phyloP scores from a whole-genome alignment of 257 asterid genomes.

The Lavandula angustifolia region DNA sequence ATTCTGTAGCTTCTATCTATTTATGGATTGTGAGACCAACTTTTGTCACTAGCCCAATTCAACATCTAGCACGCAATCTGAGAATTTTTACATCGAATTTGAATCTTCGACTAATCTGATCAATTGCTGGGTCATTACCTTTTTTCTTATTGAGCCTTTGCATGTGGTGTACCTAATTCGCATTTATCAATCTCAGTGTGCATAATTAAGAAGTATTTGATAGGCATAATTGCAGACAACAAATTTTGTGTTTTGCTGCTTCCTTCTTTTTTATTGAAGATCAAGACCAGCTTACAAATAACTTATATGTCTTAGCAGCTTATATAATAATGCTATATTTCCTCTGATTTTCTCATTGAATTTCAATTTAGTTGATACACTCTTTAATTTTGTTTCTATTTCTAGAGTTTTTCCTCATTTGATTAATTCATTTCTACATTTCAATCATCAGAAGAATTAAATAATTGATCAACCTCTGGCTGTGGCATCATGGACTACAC shows the following conservation, averaged over 20 bases:
- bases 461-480: constrained; percentile 48
- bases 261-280: constrained; percentile 1
- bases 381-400: constrained; percentile 9
- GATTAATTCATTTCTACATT: constrained; percentile 12
- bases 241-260: constrained; percentile 4
- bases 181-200: too few species aligned
- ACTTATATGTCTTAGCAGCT: neutral
- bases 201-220: too few species aligned
- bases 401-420: constrained; percentile 23
- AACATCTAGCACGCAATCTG: too few species aligned
- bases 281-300: neutral
- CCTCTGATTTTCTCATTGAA: neutral
- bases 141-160: too few species aligned
- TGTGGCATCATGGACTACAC: constrained; percentile 61
- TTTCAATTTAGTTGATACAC: constrained; percentile 18
- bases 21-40: too few species aligned
- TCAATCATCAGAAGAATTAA: constrained; percentile 53
- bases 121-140: too few species aligned
- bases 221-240: neutral
- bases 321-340: constrained; percentile 11
- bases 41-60: too few species aligned
- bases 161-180: too few species aligned
- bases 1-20: too few species aligned
- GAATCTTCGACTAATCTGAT: too few species aligned
- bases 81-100: too few species aligned